Conservation (phyloP, 768 basidiomycete species). For the Cystofilobasidium bisporidii region DNA sequence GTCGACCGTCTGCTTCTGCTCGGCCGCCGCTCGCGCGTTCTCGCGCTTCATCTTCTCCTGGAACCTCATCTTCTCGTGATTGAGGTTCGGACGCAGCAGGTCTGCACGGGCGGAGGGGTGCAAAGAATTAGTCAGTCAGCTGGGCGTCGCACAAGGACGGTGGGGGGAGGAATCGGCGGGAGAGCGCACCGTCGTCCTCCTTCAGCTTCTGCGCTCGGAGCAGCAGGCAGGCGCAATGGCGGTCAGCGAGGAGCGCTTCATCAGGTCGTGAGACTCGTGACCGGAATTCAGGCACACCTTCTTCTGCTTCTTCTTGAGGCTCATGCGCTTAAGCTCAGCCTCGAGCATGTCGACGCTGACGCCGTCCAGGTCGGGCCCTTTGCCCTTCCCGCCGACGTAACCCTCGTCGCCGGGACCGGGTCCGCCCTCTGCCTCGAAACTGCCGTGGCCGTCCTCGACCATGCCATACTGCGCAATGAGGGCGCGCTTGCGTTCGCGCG, state of each 20-base stretch:
- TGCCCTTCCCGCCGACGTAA: neutral
- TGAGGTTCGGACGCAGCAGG: constrained; percentile 13
- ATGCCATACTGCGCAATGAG: constrained; percentile 24
- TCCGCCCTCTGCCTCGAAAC: constrained; percentile 4
- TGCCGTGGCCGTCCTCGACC: constrained; percentile 16
- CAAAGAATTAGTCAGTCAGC: no score
- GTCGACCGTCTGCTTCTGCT: constrained; percentile 22
- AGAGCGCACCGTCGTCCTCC: neutral
- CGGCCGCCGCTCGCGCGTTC: constrained; percentile 4
- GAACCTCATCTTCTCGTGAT: constrained; percentile 19
- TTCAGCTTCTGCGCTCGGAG: constrained; percentile 10
- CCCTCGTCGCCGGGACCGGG: constrained; percentile 22
- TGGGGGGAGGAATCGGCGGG: no score
- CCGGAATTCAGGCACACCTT: neutral
- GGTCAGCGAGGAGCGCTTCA: no score
- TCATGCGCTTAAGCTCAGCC: constrained; percentile 19
- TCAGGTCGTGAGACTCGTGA: no score
- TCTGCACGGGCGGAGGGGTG: neutral
- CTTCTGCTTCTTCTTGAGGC: constrained; percentile 27
- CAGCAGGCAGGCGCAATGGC: no score
- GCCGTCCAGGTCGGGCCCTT: constrained; percentile 12
- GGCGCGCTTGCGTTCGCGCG: neutral
- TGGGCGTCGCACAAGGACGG: neutral
- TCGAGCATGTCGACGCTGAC: constrained; percentile 17
- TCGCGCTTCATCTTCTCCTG: constrained; percentile 16